Evolutionary conservation across 208 protist genomes (phyloP).

Genomic region (Trichomonas gallinae): DNA sequence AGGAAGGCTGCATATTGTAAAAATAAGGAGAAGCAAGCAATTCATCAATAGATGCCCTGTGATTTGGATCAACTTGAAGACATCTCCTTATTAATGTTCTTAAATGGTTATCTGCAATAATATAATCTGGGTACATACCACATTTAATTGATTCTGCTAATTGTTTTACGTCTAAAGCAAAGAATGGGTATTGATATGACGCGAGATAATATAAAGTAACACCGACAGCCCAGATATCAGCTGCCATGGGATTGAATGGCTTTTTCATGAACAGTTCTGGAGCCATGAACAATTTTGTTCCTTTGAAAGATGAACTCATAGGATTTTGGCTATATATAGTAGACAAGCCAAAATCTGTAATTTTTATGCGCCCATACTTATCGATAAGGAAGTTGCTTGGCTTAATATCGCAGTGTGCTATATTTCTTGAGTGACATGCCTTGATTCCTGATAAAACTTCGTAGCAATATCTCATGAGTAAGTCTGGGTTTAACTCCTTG

Average conservation of each 20-base stretch:
- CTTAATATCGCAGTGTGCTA: conserved; percentile 48
- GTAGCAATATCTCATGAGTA: too few relatives aligned
- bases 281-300: background rate
- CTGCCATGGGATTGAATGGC: background rate
- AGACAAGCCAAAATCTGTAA: background rate
- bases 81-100: background rate
- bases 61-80: background rate
- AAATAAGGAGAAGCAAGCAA: too few relatives aligned
- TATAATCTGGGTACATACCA: background rate
- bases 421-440: conserved; percentile 43
- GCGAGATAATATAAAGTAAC: background rate
- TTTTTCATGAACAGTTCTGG: background rate
- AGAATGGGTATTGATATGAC: background rate
- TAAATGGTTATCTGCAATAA: background rate
- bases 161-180: background rate
- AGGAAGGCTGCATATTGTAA: too few relatives aligned
- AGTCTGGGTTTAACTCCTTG: too few relatives aligned
- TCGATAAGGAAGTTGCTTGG: background rate
- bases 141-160: background rate
- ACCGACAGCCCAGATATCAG: background rate
- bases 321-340: background rate
- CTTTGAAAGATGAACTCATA: background rate
- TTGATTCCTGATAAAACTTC: conserved; percentile 33
- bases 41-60: background rate
- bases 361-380: background rate